Evolutionary conservation across 2,329 filamentous ascomycete species (phyloP).

Genomic region (Diaporthe sp.): DNA sequence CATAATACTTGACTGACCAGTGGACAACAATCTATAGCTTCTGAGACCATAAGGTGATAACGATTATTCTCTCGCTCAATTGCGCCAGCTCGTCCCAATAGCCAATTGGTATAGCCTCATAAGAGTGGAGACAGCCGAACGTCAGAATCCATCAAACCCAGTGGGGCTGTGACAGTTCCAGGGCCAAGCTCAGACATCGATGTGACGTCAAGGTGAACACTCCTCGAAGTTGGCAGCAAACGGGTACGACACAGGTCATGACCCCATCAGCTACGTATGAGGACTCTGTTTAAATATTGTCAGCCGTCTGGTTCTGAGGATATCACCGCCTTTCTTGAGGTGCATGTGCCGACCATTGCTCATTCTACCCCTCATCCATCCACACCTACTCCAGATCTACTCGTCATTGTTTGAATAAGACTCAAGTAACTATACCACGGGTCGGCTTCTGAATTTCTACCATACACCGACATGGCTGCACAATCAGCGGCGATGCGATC

Average conservation of each 20-base stretch:
- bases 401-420: not conserved
- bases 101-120: constrained; percentile 20
- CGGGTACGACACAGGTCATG: not conserved
- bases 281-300: not conserved
- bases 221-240: constrained; percentile 21
- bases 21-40: not conserved
- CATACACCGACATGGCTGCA: not conserved
- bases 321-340: not conserved
- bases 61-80: constrained; percentile 24
- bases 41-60: not conserved
- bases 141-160: not conserved
- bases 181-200: not conserved
- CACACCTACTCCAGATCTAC: not conserved
- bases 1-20: too few relatives aligned
- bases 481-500: not conserved
- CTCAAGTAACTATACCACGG: not conserved
- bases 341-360: constrained; percentile 2
- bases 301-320: not conserved
- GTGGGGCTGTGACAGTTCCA: constrained; percentile 5
- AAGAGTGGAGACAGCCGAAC: constrained; percentile 3
- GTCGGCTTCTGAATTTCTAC: not conserved
- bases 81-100: not conserved
- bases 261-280: too few relatives aligned
- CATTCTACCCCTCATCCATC: not conserved
- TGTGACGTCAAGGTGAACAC: constrained; percentile 32